A percentile compares a stretch with the other conserved stretches of the same genome.
phyloP scores from a whole-genome alignment of 108 stramenopile genomes.

The Mayamaea pseudoterrestris region DNA sequence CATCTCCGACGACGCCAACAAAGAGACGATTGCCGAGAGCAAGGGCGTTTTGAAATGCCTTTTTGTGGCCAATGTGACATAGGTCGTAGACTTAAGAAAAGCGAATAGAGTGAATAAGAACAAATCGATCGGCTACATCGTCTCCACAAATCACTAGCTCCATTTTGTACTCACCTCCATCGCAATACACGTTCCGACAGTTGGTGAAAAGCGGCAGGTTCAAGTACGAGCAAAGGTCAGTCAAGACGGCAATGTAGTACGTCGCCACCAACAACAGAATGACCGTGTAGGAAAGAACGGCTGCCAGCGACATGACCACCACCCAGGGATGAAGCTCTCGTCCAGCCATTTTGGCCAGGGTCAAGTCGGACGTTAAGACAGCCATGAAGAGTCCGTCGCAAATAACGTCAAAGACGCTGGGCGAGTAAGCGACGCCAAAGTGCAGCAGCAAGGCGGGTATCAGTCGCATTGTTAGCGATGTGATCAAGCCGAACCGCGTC shows the following conservation, averaged over 20 bases:
- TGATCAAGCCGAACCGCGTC: conserved; percentile 67
- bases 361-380: conserved; percentile 72
- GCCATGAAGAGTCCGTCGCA: conserved; percentile 81
- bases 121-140: no score
- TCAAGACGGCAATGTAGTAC: conserved; percentile 85
- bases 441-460: conserved; percentile 61
- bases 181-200: conserved; percentile 77
- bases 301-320: conserved; percentile 67
- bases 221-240: conserved; percentile 77
- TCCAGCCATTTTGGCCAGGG: conserved; percentile 83
- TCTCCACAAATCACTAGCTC: no score
- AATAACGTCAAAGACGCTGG: conserved; percentile 45
- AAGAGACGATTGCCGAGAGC: conserved; percentile 73
- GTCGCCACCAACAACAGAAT: conserved; percentile 66
- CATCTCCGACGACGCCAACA: conserved; percentile 83
- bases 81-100: conserved; percentile 87
- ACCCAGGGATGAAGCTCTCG: conserved; percentile 84
- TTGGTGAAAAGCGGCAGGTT: conserved; percentile 81
- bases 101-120: no score
- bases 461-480: conserved; percentile 62
- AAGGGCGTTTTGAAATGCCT: conserved; percentile 72
- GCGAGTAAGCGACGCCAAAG: conserved; percentile 22
- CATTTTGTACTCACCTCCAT: no score
- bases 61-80: conserved; percentile 85
- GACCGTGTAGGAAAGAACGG: conserved; percentile 55